A percentile compares a stretch with the other conserved stretches of the same genome.
Evolutionary conservation across 2,329 filamentous ascomycete species (phyloP).

Genomic region (Thelonectria blattea): DNA sequence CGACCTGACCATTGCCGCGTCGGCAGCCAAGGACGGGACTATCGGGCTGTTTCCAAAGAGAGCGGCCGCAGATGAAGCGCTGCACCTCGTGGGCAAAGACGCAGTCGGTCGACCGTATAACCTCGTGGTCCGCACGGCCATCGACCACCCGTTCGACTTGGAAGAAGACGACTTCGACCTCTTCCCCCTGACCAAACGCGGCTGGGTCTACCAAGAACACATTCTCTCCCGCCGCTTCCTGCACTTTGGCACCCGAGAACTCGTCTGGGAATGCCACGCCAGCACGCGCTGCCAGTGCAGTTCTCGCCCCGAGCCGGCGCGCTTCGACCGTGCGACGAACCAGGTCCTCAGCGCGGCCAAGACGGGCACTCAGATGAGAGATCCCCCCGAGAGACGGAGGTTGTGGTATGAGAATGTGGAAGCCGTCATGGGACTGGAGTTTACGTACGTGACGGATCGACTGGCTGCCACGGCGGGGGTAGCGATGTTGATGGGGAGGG

Average conservation of each 20-base stretch:
- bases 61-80: constrained; percentile 3
- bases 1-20: constrained; percentile 25
- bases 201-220: constrained; percentile 29
- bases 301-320: constrained; percentile 6
- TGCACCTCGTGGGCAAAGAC: constrained; percentile 18
- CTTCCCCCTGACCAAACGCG: constrained; percentile 22
- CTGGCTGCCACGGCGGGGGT: constrained; percentile 20
- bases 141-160: constrained; percentile 23
- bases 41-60: constrained; percentile 17
- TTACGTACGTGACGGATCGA: constrained; percentile 22
- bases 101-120: constrained; percentile 5
- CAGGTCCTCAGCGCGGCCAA: constrained; percentile 22
- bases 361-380: constrained; percentile 1
- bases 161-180: constrained; percentile 8
- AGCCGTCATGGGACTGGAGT: constrained; percentile 26
- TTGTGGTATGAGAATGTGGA: constrained; percentile 27
- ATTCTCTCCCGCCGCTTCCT: constrained; percentile 25
- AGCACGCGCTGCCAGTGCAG: constrained; percentile 26
- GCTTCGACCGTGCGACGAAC: constrained; percentile 14
- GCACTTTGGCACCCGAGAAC: constrained; percentile 24
- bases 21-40: constrained; percentile 19
- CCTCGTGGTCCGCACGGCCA: constrained; percentile 16
- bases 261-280: constrained; percentile 28
- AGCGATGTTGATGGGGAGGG: constrained; percentile 11
- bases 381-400: background rate